Conservation (phyloP, 345 rosid species). For the Eucalyptus polyanthemos region DNA sequence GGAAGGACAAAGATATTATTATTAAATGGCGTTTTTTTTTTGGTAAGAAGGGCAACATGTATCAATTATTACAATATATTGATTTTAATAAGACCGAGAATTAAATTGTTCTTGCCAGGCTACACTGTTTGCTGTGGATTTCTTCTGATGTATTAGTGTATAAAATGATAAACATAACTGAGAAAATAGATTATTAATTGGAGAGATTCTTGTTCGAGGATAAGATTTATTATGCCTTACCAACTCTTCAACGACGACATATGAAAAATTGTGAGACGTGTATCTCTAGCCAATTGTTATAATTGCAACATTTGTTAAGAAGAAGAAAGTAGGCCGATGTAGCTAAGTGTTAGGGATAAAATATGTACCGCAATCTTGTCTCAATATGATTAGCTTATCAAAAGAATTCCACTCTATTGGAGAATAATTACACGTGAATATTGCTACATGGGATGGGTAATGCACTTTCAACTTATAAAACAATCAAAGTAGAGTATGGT, state of each 20-base stretch:
- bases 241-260: not conserved
- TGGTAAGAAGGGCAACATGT: too few relatives aligned
- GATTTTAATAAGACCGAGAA: not conserved
- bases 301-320: not conserved
- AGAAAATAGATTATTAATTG: not conserved
- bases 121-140: not conserved
- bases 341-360: not conserved
- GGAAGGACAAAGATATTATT: not conserved
- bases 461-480: rapidly evolving
- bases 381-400: not conserved
- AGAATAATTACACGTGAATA: rapidly evolving
- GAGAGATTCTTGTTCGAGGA: not conserved
- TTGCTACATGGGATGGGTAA: rapidly evolving
- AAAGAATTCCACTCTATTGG: not conserved
- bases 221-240: not conserved
- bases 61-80: not conserved
- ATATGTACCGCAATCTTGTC: not conserved
- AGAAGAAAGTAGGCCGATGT: not conserved
- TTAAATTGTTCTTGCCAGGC: not conserved
- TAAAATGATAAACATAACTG: not conserved
- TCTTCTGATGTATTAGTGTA: not conserved
- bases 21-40: not conserved
- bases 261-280: rapidly evolving
- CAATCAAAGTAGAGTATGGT: rapidly evolving
- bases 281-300: not conserved